phyloP scores from a whole-genome alignment of 83 land plant genomes.

The Thuja plicata region DNA sequence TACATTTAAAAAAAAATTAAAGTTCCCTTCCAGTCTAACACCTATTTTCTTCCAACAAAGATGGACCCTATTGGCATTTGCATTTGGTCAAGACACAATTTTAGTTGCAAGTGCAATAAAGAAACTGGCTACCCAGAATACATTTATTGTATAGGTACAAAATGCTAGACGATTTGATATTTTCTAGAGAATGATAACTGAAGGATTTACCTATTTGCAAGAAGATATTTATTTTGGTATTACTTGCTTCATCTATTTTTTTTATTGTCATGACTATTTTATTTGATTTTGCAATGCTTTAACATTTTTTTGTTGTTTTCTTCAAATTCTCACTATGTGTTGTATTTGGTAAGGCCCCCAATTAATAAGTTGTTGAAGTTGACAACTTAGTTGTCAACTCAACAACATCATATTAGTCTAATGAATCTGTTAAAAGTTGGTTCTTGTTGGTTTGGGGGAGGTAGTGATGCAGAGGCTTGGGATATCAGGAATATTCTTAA shows the following conservation, averaged over 20 bases:
- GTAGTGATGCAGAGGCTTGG: too few species aligned
- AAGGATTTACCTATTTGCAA: too few species aligned
- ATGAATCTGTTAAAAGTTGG: too few species aligned
- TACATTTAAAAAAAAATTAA: not conserved
- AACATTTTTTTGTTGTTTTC: not conserved
- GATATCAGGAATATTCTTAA: too few species aligned
- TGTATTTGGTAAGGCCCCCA: not conserved
- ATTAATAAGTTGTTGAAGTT: too few species aligned
- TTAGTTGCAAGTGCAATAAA: conserved; percentile 80
- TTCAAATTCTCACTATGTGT: not conserved
- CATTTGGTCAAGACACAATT: conserved; percentile 93
- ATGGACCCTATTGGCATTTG: conserved; percentile 91
- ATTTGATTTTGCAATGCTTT: not conserved
- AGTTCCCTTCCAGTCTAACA: not conserved
- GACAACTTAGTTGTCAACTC: too few species aligned
- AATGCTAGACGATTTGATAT: too few species aligned
- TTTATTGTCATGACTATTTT: not conserved
- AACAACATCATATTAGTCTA: too few species aligned
- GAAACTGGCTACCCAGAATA: conserved; percentile 71
- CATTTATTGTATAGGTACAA: too few species aligned
- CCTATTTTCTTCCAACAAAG: conserved; percentile 38
- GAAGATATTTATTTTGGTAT: too few species aligned
- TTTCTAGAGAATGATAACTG: too few species aligned
- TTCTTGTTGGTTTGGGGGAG: too few species aligned
- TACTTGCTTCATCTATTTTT: not conserved